Base-by-base conservation (phyloP, 1,139 yeast species). In the Sugiyamaella neomexicana region DNA sequence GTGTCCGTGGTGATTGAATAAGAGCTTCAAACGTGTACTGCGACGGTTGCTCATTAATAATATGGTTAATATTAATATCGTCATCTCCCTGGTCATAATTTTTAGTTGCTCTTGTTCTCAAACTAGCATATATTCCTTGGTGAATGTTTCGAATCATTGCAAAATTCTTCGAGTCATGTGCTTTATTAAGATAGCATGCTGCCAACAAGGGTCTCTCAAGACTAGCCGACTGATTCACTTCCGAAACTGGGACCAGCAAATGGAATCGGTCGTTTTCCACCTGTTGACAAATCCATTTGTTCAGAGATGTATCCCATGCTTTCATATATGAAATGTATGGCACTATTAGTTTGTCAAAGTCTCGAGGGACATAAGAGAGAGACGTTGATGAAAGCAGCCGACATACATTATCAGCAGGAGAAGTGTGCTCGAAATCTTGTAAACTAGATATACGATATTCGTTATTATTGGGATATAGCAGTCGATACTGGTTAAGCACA, bases 401-500 rank as follows among this genome's bases (percentile, higher is more conserved):
- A 2, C 50, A 34, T 10, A 63, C 58, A 23, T 54, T 60, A 1
- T 52, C 50, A 5, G 51, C 46, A 2, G 56, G 53, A 5, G 46
- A 29, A 13, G 50, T 34, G 2, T 49, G 16, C 45, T 64, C 68
- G 29, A 65, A 56, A 29, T 56, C 59, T 13, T 50, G 42, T 7
- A 64, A 51, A 29, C 57, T 34, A 15, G 41, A 49, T n/a, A 29
- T 12, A 8, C 15, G 3, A 15, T 53, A 45, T 10, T 34, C 45
- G n/a, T 50, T 12, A 12, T 29, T 12, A 12, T 29, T 12, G 34
- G 37, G 25, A 42, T 54, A 55, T 29, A 47, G 46, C 27, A 32
- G 43, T 5, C 67, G 57, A 44, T 46, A 64, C 20, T 55, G 51
- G 23, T 55, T 34, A 2, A 65, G 55, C 9, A 64, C 68, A 32